These are phyloP conservation scores for Phalaenopsis hybrid DNA, from an alignment of 116 monocot species.

Conservation along the genomic window DNA sequence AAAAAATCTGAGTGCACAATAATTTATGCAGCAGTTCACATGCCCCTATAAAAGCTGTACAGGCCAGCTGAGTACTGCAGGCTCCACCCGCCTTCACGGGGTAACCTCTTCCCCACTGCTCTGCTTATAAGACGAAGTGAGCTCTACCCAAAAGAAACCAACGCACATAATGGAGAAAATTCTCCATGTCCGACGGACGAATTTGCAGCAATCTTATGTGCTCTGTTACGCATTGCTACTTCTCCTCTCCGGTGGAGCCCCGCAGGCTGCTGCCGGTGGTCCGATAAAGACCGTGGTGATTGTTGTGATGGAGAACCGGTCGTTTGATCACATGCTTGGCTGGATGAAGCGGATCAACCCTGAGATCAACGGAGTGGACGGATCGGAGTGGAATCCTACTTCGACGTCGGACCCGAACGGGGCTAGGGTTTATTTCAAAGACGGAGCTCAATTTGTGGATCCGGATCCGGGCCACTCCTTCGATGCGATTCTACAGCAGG, in stretches of 20 bases:
- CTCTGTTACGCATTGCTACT: constrained; percentile 9
- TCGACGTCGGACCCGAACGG: constrained; percentile 36
- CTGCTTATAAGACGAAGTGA: too few species aligned
- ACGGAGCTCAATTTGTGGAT: constrained; percentile 42
- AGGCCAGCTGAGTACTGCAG: background rate
- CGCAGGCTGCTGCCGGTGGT: constrained; percentile 5
- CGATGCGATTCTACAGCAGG: constrained; percentile 45
- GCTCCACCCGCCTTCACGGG: too few species aligned
- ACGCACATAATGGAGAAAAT: background rate
- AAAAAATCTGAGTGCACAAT: too few species aligned
- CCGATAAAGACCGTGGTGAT: constrained; percentile 53
- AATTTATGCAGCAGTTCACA: too few species aligned
- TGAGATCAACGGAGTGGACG: constrained; percentile 41
- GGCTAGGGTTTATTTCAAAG: constrained; percentile 29
- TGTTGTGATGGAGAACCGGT: constrained; percentile 62
- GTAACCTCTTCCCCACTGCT: too few species aligned
- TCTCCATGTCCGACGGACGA: background rate
- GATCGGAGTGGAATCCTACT: constrained; percentile 45
- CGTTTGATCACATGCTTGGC: constrained; percentile 69
- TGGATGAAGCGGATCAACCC: constrained; percentile 45
- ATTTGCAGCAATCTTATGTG: background rate
- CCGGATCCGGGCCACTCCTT: constrained; percentile 62
- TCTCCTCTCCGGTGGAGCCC: constrained; percentile 1
- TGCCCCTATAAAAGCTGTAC: background rate
- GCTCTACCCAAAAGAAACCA: background rate